A percentile compares a stretch with the other conserved stretches of the same genome.
Conservation (phyloP, 495 filamentous ascomycete species). For the Astrocystis sublimbata region DNA sequence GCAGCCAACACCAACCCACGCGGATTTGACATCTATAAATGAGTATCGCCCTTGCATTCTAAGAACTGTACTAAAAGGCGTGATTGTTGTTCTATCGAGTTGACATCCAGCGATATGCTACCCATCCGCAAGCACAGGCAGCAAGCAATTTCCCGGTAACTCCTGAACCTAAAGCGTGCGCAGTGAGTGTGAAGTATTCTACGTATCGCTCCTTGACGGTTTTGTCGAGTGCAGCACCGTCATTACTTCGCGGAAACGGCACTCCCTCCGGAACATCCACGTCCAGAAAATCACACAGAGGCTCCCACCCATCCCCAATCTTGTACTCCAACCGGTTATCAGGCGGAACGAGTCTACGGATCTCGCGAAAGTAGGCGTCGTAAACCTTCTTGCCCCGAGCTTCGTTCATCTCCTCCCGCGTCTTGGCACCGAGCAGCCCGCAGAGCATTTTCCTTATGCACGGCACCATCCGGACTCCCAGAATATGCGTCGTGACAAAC, state of each 20-base stretch:
- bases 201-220: background rate
- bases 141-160: background rate
- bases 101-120: background rate
- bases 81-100: background rate
- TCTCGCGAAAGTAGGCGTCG: conserved; percentile 14
- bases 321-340: conserved; percentile 43
- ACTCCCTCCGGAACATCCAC: conserved; percentile 24
- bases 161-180: background rate
- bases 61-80: background rate
- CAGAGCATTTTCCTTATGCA: background rate
- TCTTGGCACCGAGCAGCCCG: background rate
- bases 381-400: background rate
- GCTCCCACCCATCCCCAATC: conserved; percentile 50
- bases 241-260: conserved; percentile 20
- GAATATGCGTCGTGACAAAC: background rate
- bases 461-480: background rate
- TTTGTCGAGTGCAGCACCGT: conserved; percentile 9
- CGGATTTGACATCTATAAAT: too few relatives aligned
- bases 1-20: too few relatives aligned
- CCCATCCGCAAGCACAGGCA: background rate
- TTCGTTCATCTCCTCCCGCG: background rate
- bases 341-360: conserved; percentile 30
- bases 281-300: conserved; percentile 45
- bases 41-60: background rate
- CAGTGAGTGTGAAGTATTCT: background rate